These are phyloP conservation scores for Schizochytrium sp. DNA, from an alignment of 108 stramenopile genomes.

Conservation along the genomic window DNA sequence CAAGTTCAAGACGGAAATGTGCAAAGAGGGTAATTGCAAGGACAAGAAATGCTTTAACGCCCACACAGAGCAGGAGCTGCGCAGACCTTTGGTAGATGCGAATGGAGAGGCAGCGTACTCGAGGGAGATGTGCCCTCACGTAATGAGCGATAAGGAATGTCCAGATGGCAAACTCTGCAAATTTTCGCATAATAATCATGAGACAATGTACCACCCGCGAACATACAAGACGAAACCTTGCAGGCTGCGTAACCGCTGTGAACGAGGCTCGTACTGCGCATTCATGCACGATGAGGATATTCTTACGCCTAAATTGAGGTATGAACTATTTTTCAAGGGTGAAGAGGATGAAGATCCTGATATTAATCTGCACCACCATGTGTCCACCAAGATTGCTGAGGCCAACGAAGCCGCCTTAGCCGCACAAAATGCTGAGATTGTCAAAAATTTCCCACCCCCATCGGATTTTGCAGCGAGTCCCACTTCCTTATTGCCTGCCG, in stretches of 20 bases:
- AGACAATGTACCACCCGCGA: constrained; percentile 48
- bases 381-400: background rate
- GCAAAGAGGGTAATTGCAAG: constrained; percentile 53
- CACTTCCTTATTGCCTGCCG: too few relatives aligned
- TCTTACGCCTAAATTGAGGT: constrained; percentile 33
- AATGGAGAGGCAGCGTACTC: background rate
- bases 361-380: background rate
- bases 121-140: constrained; percentile 39
- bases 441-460: background rate
- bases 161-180: background rate
- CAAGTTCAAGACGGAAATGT: constrained; percentile 48
- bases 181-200: constrained; percentile 48
- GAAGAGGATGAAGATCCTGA: background rate
- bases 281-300: constrained; percentile 52
- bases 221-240: constrained; percentile 49
- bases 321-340: constrained; percentile 5
- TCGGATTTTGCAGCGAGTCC: background rate
- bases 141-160: background rate
- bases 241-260: constrained; percentile 21
- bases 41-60: constrained; percentile 51
- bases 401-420: constrained; percentile 32
- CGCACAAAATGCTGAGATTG: constrained; percentile 18
- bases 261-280: constrained; percentile 16
- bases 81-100: background rate
- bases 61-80: constrained; percentile 53